A percentile compares a stretch with the other conserved stretches of the same genome.
phyloP scores from a whole-genome alignment of 371 early-diverging fungal species.

The Mortierella polycephala region DNA sequence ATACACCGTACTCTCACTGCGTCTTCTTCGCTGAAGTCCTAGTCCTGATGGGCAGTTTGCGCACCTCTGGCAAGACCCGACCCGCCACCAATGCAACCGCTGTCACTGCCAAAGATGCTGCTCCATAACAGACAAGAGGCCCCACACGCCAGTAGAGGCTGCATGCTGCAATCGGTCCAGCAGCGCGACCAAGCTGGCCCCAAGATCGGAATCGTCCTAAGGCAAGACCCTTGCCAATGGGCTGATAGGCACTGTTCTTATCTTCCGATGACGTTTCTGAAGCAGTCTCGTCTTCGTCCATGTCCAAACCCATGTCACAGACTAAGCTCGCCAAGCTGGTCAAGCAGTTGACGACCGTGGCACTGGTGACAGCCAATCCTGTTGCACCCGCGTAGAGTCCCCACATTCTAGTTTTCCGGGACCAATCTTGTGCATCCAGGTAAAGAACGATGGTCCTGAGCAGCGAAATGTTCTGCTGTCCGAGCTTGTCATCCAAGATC shows the following conservation, averaged over 20 bases:
- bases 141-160: constrained; percentile 91
- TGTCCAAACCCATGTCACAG: constrained; percentile 56
- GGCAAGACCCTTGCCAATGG: constrained; percentile 72
- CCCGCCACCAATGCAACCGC: constrained; percentile 20
- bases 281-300: neutral
- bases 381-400: constrained; percentile 67
- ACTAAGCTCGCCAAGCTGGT: constrained; percentile 80
- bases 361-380: constrained; percentile 90
- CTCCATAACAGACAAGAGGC: constrained; percentile 64
- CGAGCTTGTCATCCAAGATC: constrained; percentile 1
- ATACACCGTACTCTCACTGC: constrained; percentile 1
- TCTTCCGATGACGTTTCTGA: neutral
- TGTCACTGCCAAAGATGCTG: constrained; percentile 32
- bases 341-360: constrained; percentile 93
- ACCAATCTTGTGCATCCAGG: constrained; percentile 43
- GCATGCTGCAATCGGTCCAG: constrained; percentile 92
- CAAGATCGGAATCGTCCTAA: constrained; percentile 89
- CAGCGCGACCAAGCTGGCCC: constrained; percentile 93
- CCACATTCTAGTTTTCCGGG: constrained; percentile 39
- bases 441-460: constrained; percentile 12
- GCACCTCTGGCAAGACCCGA: constrained; percentile 43
- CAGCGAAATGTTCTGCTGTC: neutral
- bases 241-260: constrained; percentile 14
- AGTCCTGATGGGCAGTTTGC: constrained; percentile 42
- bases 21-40: constrained; percentile 14